Base-by-base conservation (phyloP, 2,329 filamentous ascomycete genomes). In the Ustulina deusta region DNA sequence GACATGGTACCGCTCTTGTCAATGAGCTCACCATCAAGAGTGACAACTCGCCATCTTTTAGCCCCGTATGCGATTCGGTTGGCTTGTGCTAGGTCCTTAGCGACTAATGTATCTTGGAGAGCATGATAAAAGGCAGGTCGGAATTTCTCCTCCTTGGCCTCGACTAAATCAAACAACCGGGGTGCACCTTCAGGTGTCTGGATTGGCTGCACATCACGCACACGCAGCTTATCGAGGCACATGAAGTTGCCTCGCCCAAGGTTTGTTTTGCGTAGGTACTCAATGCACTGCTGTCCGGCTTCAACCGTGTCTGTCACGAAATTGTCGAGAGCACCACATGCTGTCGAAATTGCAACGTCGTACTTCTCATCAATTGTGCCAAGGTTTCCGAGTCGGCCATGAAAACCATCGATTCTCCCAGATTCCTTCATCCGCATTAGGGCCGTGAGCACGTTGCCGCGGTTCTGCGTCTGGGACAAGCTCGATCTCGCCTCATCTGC, bases 1-100 rank as follows among this genome's bases (percentile, higher is more conserved):
- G 93, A 97, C 96, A 99, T 98, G 40, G 96, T 98, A 85, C 96
- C 96, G 0, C 95, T 97, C 78, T 97, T 97, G 82, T 99, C 96
- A 73, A 99, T 98, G 60, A 99, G 86, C 79, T 97, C 94, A 56
- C 96, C 96, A 68, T 94, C 93, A 1, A 99, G 87, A 0, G 96
- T 99, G 46, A 99, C 96, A 2, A 99, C 96, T 71, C 96, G 90
- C 96, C 96, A 99, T 79, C 96, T 86, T 83, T 90, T 93, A 52
- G 93, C 93, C 48, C 96, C 95, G 75, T 98, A 99, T 7, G 96
- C 96, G 72, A 99, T 97, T 54, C 96, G 90, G 80, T 98, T 97
- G 1, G 96, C 97, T 79, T 99, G 96, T n/a, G 93, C 90, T 15
- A 99, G 87, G 75, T 99, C 93, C 60, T 90, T 91, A 6, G 96